Conservation (phyloP, 208 protist species). For the Crithidia bombi region DNA sequence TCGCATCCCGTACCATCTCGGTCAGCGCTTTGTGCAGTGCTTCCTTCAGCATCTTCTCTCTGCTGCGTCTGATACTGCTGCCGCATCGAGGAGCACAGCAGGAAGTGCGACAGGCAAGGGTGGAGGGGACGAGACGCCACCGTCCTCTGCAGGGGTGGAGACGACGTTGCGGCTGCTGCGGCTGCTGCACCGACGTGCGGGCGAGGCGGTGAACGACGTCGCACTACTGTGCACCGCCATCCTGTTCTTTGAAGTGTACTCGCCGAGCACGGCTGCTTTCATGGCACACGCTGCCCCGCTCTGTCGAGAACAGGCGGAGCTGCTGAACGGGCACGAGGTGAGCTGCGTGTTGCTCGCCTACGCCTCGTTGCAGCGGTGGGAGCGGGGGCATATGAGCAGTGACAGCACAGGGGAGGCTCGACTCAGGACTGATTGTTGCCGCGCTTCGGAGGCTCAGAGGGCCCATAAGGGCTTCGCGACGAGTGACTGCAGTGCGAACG, state of each 20-base stretch:
- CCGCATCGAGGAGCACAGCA: neutral
- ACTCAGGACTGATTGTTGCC: no score
- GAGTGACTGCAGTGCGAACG: no score
- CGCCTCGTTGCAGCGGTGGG: slow-evolving; percentile 53
- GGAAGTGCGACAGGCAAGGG: neutral
- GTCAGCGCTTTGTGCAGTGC: slow-evolving; percentile 42
- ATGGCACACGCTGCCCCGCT: slow-evolving; percentile 54
- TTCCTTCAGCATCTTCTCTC: slow-evolving; percentile 24
- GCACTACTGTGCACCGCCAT: slow-evolving; percentile 64
- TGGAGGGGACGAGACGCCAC: neutral
- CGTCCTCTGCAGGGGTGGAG: neutral
- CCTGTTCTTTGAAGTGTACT: slow-evolving; percentile 70
- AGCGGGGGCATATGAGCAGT: neutral
- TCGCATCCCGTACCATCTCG: slow-evolving; percentile 64
- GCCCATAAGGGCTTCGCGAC: no score
- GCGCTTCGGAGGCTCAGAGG: no score
- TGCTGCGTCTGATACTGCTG: neutral
- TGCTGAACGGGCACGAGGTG: slow-evolving; percentile 63
- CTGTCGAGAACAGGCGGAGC: slow-evolving; percentile 41
- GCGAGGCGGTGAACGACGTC: slow-evolving; percentile 44
- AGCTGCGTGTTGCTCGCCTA: slow-evolving; percentile 68
- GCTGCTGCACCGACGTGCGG: slow-evolving; percentile 6
- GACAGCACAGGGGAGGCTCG: neutral
- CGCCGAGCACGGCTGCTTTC: slow-evolving; percentile 42
- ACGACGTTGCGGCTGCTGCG: neutral